A percentile compares a stretch with the other conserved stretches of the same genome.
These are phyloP conservation scores for Aspergillus baeticus DNA, from an alignment of 495 filamentous ascomycete species.

Conservation along the genomic window DNA sequence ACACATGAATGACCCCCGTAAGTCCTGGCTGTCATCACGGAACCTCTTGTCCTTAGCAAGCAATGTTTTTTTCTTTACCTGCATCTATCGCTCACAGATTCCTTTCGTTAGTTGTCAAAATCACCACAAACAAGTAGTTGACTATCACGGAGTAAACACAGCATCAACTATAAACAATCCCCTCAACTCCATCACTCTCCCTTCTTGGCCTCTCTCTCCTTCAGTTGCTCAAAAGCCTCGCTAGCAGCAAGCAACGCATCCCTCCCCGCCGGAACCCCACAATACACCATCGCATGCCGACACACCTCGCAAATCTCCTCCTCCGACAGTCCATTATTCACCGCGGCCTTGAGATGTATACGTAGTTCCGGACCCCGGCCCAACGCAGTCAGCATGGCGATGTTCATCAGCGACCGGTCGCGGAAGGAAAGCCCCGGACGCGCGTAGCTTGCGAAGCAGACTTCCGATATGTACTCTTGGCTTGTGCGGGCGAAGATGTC, in stretches of 20 bases:
- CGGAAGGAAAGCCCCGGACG: background rate
- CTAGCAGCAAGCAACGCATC: background rate
- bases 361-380: background rate
- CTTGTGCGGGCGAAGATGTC: background rate
- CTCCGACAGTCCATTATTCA: background rate
- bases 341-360: background rate
- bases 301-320: background rate
- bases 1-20: too few species aligned
- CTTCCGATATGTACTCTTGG: background rate
- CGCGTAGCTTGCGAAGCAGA: background rate
- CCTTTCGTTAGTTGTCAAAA: too few species aligned
- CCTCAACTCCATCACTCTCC: too few species aligned
- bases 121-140: too few species aligned
- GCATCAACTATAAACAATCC: too few species aligned
- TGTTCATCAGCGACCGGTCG: background rate
- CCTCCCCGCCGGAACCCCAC: background rate
- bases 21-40: too few species aligned
- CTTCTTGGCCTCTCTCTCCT: too few species aligned
- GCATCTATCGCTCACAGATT: too few species aligned
- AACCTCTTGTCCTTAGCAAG: too few species aligned
- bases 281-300: conserved; percentile 2
- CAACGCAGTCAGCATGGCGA: background rate
- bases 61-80: too few species aligned
- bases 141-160: too few species aligned
- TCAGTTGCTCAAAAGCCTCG: too few species aligned